Base-by-base conservation (phyloP, 2,329 filamentous ascomycete species). In the Venturia asperata region DNA sequence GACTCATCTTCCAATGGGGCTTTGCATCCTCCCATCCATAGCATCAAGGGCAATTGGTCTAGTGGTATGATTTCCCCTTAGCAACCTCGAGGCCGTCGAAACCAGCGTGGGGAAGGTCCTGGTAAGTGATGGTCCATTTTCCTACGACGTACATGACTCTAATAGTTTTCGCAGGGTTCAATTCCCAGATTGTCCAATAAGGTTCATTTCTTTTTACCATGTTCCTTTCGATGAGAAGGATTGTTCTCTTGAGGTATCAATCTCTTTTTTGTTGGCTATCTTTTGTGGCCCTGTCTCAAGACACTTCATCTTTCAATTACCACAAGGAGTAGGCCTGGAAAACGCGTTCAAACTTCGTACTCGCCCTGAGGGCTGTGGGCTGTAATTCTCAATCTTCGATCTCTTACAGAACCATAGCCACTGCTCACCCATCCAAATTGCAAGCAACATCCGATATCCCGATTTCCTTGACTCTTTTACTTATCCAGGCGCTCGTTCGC, bases 391-490 rank as follows among this genome's bases (percentile, higher is more conserved):
- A 2, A 7, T 3, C 39, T 21, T 3, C 42, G 9, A 41, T 43
- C 37, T 17, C n/a, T 67, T 81, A 79, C 56, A 78, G 70, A 17
- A 47, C n/a, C 5, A 47, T 17, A 21, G 43, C 5, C n/a, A 47
- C 43, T n/a, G 17, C 39, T 41, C 39, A 47, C 55, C 82, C 81
- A 5, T 77, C 76, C 6, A 77, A 67, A 66, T 78, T 78, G 13
- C 72, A 75, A 0, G 75, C 75, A 5, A 74, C 76, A 62, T 77
- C 74, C 9, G 77, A 70, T 17, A 67, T 70, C 3, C 74, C 74
- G 24, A 75, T 75, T 24, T 67, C 69, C 17, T 67, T 56, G 0
- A 76, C 71, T 0, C 75, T 75, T 11, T 71, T 65, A 0, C 67
- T 60, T 42, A 75, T 75, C 77, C 76, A 79, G 2, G 61, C 65